phyloP scores from a whole-genome alignment of 192 early-diverging fungal species.

The Oehlia diaphana region DNA sequence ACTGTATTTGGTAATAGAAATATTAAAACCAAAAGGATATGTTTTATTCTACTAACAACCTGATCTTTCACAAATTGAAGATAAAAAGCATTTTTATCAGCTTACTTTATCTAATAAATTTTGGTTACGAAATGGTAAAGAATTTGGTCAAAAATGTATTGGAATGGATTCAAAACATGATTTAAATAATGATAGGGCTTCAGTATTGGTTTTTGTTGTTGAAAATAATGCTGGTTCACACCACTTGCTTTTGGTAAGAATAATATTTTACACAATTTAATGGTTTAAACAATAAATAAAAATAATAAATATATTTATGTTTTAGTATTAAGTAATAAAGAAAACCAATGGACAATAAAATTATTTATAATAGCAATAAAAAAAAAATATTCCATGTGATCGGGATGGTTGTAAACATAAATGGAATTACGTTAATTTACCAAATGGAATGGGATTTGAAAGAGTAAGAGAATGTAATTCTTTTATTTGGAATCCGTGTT shows the following conservation, averaged over 20 bases:
- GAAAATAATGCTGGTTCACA: not conserved
- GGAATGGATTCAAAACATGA: constrained; percentile 4
- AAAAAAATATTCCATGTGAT: not conserved
- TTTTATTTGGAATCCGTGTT: not conserved
- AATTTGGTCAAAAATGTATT: not conserved
- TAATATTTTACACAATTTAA: too few species aligned
- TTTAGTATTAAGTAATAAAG: not conserved
- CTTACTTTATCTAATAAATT: constrained; percentile 1
- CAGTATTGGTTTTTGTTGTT: not conserved
- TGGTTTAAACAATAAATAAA: too few species aligned
- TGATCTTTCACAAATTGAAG: not conserved
- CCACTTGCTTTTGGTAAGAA: constrained; percentile 1
- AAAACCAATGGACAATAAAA: not conserved
- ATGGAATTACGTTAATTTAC: not conserved
- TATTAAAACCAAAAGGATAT: constrained; percentile 1
- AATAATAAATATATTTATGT: too few species aligned
- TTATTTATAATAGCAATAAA: not conserved
- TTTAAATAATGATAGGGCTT: constrained; percentile 4
- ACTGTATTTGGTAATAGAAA: constrained; percentile 1
- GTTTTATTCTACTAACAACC: not conserved
- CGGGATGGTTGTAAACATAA: not conserved
- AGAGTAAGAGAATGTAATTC: not conserved
- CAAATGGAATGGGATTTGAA: not conserved
- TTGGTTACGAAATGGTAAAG: not conserved
- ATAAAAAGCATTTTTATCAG: not conserved